These are phyloP conservation scores for Piromyces sp. DNA, from an alignment of 192 early-diverging fungal genomes.

Conservation along the genomic window DNA sequence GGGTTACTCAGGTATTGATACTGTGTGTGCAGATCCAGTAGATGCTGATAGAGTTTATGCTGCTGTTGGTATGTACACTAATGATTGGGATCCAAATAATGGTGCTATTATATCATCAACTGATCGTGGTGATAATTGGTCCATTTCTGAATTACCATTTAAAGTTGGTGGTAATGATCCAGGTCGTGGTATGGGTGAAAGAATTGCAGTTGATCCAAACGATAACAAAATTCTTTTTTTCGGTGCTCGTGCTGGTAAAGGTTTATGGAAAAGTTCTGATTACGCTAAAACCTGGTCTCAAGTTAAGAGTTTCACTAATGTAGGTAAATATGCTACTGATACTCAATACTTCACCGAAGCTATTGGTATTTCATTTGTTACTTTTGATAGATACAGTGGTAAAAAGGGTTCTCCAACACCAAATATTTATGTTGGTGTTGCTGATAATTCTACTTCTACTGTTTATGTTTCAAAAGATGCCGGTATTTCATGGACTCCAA, in stretches of 20 bases:
- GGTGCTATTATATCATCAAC: background rate
- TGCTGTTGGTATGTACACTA: slow-evolving; percentile 1
- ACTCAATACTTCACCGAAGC: background rate
- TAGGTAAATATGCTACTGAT: slow-evolving; percentile 1
- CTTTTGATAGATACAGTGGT: background rate
- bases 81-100: slow-evolving; percentile 1
- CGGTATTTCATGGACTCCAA: slow-evolving; percentile 4
- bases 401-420: background rate
- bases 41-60: slow-evolving; percentile 7
- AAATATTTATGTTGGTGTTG: slow-evolving; percentile 3
- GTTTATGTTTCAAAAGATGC: slow-evolving; percentile 8
- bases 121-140: slow-evolving; percentile 2
- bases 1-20: slow-evolving; percentile 4
- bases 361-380: slow-evolving; percentile 3
- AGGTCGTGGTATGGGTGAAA: slow-evolving; percentile 6
- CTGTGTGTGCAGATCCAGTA: slow-evolving; percentile 8
- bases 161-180: slow-evolving; percentile 4
- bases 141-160: background rate
- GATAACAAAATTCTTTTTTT: slow-evolving; percentile 2
- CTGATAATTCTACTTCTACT: background rate
- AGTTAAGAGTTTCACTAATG: background rate
- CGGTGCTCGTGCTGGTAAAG: slow-evolving; percentile 1
- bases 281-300: background rate
- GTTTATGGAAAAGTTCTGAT: slow-evolving; percentile 1
- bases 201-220: slow-evolving; percentile 4